Evolutionary conservation across 495 filamentous ascomycete species (phyloP), one percentile per base, ranked within the genome.

Genomic region (Daldinia grandis): DNA sequence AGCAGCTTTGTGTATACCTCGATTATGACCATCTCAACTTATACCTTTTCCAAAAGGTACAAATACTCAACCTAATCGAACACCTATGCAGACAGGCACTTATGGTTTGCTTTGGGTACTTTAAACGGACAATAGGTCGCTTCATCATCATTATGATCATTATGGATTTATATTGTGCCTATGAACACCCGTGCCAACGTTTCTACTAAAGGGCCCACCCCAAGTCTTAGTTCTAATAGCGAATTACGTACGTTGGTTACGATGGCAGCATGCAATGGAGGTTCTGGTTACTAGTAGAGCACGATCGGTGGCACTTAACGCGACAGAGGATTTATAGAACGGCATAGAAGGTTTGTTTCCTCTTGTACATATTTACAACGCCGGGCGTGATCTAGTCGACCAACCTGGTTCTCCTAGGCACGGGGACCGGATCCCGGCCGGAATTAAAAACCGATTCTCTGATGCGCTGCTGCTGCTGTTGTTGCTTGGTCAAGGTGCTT

Each of bases 311-410:
- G n/a, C 53, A 53, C 47, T 53, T 51, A 15, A 33, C 27, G 25
- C 5, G 50, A 59, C 10, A 14, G 57, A 51, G 37, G 30, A 27
- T 40, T 71, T 61, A 50, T 40, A 63, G 58, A 74, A 74, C 68
- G 64, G 64, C 68, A 68, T 71, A 64, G 51, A 75, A 69, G 57
- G 51, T 54, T 58, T 70, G 44, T 27, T 58, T 58, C 72, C 67
- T 67, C 66, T 73, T 69, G 63, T 77, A 77, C 73, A 77, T 77
- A 77, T 77, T 77, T 77, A 77, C 75, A 77, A 74, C 62, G 58
- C 61, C 42, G 57, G 61, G 47, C 37, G 24, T 58, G 44, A 59
- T 53, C 55, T 58, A 19, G 53, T 50, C 40, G 38, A 57, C 64
- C 54, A 62, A 50, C 47, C 37, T 47, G 51, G 31, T 58, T 58